Evolutionary conservation across 176 grass and related monocot species (phyloP).

Genomic region (Carex myosuroides): DNA sequence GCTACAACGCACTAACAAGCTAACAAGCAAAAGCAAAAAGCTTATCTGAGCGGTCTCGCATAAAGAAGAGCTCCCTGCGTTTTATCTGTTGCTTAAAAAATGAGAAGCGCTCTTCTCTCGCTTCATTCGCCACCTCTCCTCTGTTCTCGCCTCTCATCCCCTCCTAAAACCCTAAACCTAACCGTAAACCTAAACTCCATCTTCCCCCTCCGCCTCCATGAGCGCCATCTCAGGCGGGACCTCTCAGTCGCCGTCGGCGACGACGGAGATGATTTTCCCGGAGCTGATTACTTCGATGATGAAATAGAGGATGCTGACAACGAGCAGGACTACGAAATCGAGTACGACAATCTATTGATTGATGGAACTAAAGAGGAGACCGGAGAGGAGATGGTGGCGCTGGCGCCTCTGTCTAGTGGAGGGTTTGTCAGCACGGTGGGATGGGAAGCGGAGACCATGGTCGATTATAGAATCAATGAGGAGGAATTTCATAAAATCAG

Average conservation of each 20-base stretch:
- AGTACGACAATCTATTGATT: constrained; percentile 49
- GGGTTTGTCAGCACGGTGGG: constrained; percentile 76
- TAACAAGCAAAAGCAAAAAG: background rate
- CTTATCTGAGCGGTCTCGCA: background rate
- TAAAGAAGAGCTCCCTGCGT: background rate
- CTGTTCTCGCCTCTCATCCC: constrained; percentile 24
- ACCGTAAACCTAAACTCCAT: constrained; percentile 10
- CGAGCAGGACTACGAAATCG: constrained; percentile 93
- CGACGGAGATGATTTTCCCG: constrained; percentile 41
- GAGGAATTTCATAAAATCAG: constrained; percentile 90
- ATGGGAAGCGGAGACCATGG: constrained; percentile 66
- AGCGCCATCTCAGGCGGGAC: constrained; percentile 10
- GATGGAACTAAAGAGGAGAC: background rate
- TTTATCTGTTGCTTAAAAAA: background rate
- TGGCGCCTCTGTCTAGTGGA: constrained; percentile 53
- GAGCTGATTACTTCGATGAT: constrained; percentile 48
- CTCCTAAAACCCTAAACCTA: constrained; percentile 12
- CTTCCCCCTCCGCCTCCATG: background rate
- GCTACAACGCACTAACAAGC: no score
- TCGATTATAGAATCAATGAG: constrained; percentile 70
- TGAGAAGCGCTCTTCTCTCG: constrained; percentile 10
- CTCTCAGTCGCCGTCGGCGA: constrained; percentile 42
- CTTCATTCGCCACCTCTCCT: constrained; percentile 15
- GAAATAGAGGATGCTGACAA: constrained; percentile 81
- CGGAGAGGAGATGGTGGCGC: constrained; percentile 32